phyloP scores from a whole-genome alignment of 306 rosid species.

The Luffa aegyptiaca region DNA sequence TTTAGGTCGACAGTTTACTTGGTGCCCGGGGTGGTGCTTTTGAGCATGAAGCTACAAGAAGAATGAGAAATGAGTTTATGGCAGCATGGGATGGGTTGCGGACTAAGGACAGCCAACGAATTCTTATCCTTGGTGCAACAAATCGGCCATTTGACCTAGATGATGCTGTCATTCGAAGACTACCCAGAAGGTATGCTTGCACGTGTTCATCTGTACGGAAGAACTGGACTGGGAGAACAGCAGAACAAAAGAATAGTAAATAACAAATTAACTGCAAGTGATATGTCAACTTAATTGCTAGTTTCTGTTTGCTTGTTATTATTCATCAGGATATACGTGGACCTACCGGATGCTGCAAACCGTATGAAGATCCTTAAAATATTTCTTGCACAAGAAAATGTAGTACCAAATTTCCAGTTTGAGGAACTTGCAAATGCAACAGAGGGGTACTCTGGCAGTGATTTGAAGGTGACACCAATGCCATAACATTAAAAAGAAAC shows the following conservation, averaged over 20 bases:
- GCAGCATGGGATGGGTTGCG: slow-evolving; percentile 99
- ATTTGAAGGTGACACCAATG: slow-evolving; percentile 56
- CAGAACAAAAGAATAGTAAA: neutral
- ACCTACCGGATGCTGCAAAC: slow-evolving; percentile 84
- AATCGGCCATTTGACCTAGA: slow-evolving; percentile 97
- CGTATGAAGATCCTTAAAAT: slow-evolving; percentile 85
- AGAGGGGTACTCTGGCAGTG: slow-evolving; percentile 98
- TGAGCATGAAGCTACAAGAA: slow-evolving; percentile 97
- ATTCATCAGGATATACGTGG: slow-evolving; percentile 68
- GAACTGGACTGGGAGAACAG: neutral
- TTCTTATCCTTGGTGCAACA: slow-evolving; percentile 93
- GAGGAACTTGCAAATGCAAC: slow-evolving; percentile 73
- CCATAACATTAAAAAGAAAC: neutral
- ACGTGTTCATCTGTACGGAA: neutral
- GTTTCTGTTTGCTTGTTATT: slow-evolving; percentile 10
- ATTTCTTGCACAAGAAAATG: slow-evolving; percentile 70
- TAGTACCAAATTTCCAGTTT: slow-evolving; percentile 51
- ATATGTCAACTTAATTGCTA: neutral
- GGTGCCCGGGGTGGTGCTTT: slow-evolving; percentile 98
- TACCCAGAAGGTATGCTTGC: slow-evolving; percentile 76
- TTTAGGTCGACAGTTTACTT: slow-evolving; percentile 92
- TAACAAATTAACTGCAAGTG: neutral
- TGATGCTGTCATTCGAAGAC: slow-evolving; percentile 95
- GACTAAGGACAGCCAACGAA: slow-evolving; percentile 86
- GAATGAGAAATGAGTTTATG: slow-evolving; percentile 99